Conservation (phyloP, 257 asterid genomes). For the Schizonepeta tenuifolia region DNA sequence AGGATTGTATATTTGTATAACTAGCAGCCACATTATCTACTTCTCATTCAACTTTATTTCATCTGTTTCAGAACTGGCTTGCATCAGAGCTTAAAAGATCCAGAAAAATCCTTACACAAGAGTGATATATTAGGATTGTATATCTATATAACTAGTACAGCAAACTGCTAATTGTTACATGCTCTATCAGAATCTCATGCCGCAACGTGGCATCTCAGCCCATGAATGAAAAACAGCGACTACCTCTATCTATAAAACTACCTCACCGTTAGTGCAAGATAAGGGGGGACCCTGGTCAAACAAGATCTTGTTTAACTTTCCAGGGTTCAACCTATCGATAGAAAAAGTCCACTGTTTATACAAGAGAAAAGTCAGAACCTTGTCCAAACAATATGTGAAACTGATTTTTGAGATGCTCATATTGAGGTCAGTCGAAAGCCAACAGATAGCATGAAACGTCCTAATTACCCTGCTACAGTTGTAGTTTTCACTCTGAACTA, state of each 20-base stretch:
- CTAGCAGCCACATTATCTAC: background rate
- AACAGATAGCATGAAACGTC: constrained; percentile 10
- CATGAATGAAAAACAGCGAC: background rate
- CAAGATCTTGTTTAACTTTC: background rate
- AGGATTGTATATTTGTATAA: no score
- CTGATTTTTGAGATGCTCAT: background rate
- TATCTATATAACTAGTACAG: background rate
- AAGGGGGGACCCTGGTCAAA: constrained; percentile 1
- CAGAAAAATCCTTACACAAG: background rate
- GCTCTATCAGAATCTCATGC: background rate
- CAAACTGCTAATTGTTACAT: constrained; percentile 12
- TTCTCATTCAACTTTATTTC: constrained; percentile 7
- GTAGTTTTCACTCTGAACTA: constrained; percentile 13
- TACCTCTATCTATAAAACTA: background rate
- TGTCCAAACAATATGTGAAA: background rate
- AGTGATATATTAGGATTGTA: background rate
- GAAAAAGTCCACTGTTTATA: background rate
- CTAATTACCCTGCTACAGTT: background rate
- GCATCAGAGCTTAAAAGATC: background rate
- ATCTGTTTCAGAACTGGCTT: background rate
- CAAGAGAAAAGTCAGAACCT: constrained; percentile 1
- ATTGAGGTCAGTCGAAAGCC: constrained; percentile 8
- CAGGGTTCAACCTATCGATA: background rate
- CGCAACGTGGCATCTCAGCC: background rate
- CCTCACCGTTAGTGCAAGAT: background rate